phyloP scores from a whole-genome alignment of 179 eudicot genomes.

The Vitellaria paradoxa region DNA sequence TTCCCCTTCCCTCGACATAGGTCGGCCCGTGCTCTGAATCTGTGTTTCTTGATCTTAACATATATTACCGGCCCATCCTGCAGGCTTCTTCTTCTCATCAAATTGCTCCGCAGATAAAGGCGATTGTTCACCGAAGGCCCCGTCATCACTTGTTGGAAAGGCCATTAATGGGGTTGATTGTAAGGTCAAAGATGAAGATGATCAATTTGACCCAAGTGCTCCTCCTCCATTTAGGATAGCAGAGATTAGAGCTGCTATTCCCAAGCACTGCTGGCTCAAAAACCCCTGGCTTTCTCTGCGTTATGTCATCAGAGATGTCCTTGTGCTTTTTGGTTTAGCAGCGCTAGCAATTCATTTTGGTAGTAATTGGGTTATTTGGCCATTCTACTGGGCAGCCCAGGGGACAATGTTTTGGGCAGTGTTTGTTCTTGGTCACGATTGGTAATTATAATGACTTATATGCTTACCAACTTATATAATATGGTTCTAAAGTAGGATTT shows the following conservation, averaged over 20 bases:
- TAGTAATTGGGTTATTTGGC: background rate
- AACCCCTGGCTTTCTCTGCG: conserved; percentile 37
- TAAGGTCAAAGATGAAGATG: conserved; percentile 12
- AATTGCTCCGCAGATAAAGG: conserved; percentile 11
- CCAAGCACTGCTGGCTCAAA: conserved; percentile 44
- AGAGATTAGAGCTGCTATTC: conserved; percentile 40
- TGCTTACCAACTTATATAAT: too few relatives aligned
- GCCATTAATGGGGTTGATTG: conserved; percentile 5
- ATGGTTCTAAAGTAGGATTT: too few relatives aligned
- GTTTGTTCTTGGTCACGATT: too few relatives aligned
- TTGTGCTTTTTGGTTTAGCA: conserved; percentile 24
- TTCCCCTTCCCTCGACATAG: too few relatives aligned
- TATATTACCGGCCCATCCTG: background rate
- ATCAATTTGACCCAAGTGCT: conserved; percentile 33
- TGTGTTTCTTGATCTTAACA: conserved; percentile 7
- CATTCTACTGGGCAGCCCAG: too few relatives aligned
- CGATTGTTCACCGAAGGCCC: background rate
- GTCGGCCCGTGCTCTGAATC: too few relatives aligned
- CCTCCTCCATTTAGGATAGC: conserved; percentile 42
- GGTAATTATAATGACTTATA: too few relatives aligned
- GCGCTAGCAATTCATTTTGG: conserved; percentile 24
- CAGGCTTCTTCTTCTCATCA: conserved; percentile 3
- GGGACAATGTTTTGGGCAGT: too few relatives aligned
- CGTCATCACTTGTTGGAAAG: background rate
- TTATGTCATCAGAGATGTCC: conserved; percentile 34